These are phyloP conservation scores for Sarocladiaceae sp. DNA, from an alignment of 2,329 filamentous ascomycete species.

Conservation along the genomic window DNA sequence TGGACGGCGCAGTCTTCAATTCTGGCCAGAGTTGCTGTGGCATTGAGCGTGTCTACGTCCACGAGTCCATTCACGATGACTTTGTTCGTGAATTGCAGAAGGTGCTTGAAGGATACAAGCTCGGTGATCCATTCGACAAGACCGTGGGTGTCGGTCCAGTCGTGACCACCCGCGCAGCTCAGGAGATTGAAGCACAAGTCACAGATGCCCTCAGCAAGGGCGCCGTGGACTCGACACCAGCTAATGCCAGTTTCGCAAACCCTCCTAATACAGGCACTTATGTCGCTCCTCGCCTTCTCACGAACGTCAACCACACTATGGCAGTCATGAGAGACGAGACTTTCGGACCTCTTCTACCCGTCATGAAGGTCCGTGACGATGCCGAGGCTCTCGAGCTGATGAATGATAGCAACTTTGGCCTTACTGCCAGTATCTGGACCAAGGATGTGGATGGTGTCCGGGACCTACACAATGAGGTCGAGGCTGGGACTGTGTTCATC, in stretches of 20 bases:
- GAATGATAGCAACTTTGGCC: conserved; percentile 92
- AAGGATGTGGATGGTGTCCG: conserved; percentile 75
- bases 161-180: conserved; percentile 68
- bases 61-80: conserved; percentile 74
- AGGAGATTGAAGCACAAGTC: conserved; percentile 74
- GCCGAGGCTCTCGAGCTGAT: conserved; percentile 80
- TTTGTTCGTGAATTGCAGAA: conserved; percentile 77
- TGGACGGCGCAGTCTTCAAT: conserved; percentile 92
- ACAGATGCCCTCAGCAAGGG: conserved; percentile 78
- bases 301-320: conserved; percentile 76
- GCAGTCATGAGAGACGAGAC: conserved; percentile 89
- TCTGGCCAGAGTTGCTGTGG: conserved; percentile 95
- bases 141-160: conserved; percentile 82
- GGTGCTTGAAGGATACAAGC: conserved; percentile 72
- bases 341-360: conserved; percentile 89
- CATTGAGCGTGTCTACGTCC: conserved; percentile 85
- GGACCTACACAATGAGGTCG: conserved; percentile 72
- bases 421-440: conserved; percentile 95
- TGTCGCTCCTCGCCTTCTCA: conserved; percentile 78
- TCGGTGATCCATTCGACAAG: conserved; percentile 79
- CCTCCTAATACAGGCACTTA: conserved; percentile 77
- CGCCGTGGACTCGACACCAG: conserved; percentile 77
- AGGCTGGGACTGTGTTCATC: conserved; percentile 93
- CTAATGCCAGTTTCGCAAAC: conserved; percentile 70
- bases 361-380: conserved; percentile 80